Evolutionary conservation across 2,329 filamentous ascomycete genomes (phyloP).

Genomic region (Stemphylium lycopersici): DNA sequence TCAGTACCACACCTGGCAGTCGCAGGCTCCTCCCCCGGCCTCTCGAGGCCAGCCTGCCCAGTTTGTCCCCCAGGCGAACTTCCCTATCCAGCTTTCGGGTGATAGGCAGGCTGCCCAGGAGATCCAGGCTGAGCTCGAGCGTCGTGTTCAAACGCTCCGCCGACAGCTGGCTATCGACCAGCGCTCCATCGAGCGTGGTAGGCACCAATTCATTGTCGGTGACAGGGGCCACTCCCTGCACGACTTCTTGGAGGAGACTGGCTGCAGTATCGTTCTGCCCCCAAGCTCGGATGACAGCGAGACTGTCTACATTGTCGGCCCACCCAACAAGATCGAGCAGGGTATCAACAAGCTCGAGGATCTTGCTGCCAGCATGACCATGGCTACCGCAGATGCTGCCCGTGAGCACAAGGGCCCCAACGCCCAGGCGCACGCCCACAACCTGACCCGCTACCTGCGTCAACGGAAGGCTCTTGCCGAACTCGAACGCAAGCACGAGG

Average conservation of each 20-base stretch:
- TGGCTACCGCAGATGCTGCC: slow-evolving; percentile 80
- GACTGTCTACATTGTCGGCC: slow-evolving; percentile 83
- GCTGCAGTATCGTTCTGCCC: slow-evolving; percentile 84
- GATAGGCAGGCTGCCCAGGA: slow-evolving; percentile 83
- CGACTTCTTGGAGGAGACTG: slow-evolving; percentile 88
- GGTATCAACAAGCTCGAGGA: slow-evolving; percentile 87
- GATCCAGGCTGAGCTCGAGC: slow-evolving; percentile 80
- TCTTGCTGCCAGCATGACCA: slow-evolving; percentile 84
- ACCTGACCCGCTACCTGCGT: slow-evolving; percentile 85
- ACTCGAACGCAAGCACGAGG: slow-evolving; percentile 78
- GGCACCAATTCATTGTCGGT: slow-evolving; percentile 94
- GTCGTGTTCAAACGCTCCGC: slow-evolving; percentile 75
- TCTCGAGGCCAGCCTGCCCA: slow-evolving; percentile 68
- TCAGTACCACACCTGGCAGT: slow-evolving; percentile 74
- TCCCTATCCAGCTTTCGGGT: slow-evolving; percentile 83
- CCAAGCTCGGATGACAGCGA: slow-evolving; percentile 79
- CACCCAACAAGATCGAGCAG: slow-evolving; percentile 71
- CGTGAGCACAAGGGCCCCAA: slow-evolving; percentile 78
- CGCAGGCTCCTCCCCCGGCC: slow-evolving; percentile 70
- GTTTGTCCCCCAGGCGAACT: slow-evolving; percentile 74
- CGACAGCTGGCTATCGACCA: slow-evolving; percentile 78
- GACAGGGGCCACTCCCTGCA: slow-evolving; percentile 79
- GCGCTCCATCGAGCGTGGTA: slow-evolving; percentile 79
- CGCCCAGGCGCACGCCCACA: slow-evolving; percentile 78
- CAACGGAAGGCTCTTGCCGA: slow-evolving; percentile 81